phyloP scores from a whole-genome alignment of 441 rosid species.

The Lepidium campestre region DNA sequence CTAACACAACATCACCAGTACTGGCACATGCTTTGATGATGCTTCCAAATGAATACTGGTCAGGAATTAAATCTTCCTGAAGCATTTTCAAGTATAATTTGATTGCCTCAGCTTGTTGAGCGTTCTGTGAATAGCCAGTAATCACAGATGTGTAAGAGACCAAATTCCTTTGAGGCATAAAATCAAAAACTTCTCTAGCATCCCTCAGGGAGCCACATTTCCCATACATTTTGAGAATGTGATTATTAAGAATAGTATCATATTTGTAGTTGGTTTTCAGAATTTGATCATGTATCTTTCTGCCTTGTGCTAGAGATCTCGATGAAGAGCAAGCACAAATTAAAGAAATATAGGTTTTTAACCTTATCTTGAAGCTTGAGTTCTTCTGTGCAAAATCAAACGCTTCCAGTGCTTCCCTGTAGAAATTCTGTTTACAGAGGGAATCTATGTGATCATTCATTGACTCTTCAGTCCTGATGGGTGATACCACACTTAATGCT shows the following conservation, averaged over 20 bases:
- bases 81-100: conserved; percentile 41
- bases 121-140: conserved; percentile 49
- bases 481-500: background rate
- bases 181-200: conserved; percentile 48
- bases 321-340: conserved; percentile 42
- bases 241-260: conserved; percentile 44
- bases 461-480: conserved; percentile 29
- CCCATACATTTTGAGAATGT: conserved; percentile 51
- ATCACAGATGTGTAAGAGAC: conserved; percentile 56
- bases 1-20: conserved; percentile 30
- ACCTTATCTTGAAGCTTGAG: conserved; percentile 23
- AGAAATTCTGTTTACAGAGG: conserved; percentile 31
- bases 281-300: conserved; percentile 41
- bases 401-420: conserved; percentile 47
- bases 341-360: conserved; percentile 32
- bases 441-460: conserved; percentile 34
- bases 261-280: conserved; percentile 26
- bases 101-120: conserved; percentile 33
- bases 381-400: conserved; percentile 30
- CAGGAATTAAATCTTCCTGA: conserved; percentile 34
- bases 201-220: conserved; percentile 51
- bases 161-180: conserved; percentile 40
- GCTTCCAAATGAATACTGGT: conserved; percentile 52
- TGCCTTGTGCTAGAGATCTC: conserved; percentile 39
- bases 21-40: conserved; percentile 44